phyloP scores from a whole-genome alignment of 2,329 filamentous ascomycete genomes.

The Cladorrhinum sp. region DNA sequence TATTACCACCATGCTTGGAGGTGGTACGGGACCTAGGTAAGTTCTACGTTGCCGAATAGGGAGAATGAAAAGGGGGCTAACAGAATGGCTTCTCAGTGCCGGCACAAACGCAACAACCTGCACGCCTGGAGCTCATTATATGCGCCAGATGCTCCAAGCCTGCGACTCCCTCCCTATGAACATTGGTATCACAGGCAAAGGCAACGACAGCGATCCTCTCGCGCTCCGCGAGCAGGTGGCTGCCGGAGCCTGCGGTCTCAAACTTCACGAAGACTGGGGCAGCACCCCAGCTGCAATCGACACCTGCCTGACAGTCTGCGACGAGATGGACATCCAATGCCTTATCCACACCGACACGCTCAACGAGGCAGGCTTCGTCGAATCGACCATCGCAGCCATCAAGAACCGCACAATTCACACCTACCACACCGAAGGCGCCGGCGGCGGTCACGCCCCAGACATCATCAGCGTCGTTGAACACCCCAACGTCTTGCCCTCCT shows the following conservation, averaged over 20 bases:
- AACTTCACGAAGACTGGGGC: slow-evolving; percentile 96
- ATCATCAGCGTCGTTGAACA: slow-evolving; percentile 93
- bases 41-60: slow-evolving; percentile 20
- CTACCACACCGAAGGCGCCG: slow-evolving; percentile 94
- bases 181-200: slow-evolving; percentile 87
- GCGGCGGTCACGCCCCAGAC: slow-evolving; percentile 91
- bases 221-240: slow-evolving; percentile 76
- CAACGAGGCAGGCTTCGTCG: slow-evolving; percentile 96
- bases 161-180: slow-evolving; percentile 80
- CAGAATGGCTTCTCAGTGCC: slow-evolving; percentile 50
- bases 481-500: slow-evolving; percentile 81
- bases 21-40: slow-evolving; percentile 85
- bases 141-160: slow-evolving; percentile 86
- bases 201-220: slow-evolving; percentile 72
- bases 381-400: slow-evolving; percentile 83
- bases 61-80: slow-evolving; percentile 1
- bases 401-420: slow-evolving; percentile 88
- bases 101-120: slow-evolving; percentile 91
- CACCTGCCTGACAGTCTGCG: slow-evolving; percentile 78
- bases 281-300: slow-evolving; percentile 89
- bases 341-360: slow-evolving; percentile 95
- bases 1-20: slow-evolving; percentile 86
- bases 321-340: slow-evolving; percentile 88
- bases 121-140: slow-evolving; percentile 79
- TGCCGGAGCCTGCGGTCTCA: slow-evolving; percentile 85